Base-by-base conservation (phyloP, 495 filamentous ascomycete genomes). In the Penicilliopsis zonata region DNA sequence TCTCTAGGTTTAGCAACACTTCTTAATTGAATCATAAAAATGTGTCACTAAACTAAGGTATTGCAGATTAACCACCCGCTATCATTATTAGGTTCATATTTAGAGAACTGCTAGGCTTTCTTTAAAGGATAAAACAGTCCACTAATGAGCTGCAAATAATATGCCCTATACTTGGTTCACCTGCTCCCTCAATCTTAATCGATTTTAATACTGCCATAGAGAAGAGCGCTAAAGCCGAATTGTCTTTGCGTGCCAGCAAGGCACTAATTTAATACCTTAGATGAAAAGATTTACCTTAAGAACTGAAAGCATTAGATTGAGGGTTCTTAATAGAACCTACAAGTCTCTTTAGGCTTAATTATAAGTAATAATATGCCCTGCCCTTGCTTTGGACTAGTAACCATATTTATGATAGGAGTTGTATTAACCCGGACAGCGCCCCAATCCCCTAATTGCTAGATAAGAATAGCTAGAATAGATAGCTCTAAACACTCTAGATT, bases 71-170 rank as follows among this genome's bases (percentile, higher is more conserved):
- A 32, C 33, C 46, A 22, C 26, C 38, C 25, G 30, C 47, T n/a
- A 51, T 41, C 19, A 35, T 51, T 9, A 45, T 44, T 21, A 41
- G 47, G 25, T 3, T 45, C 9, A 37, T 45, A 13, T 26, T 47
- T 13, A 36, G 18, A 18, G 44, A n/a, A n/a, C n/a, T n/a, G n/a
- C n/a, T n/a, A n/a, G n/a, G n/a, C n/a, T n/a, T n/a, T n/a, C n/a
- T n/a, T n/a, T n/a, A n/a, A n/a, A n/a, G n/a, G n/a, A n/a, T n/a
- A n/a, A n/a, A n/a, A n/a, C n/a, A n/a, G n/a, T n/a, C n/a, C n/a
- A n/a, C n/a, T n/a, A n/a, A n/a, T n/a, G n/a, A n/a, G n/a, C n/a
- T n/a, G n/a, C n/a, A n/a, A n/a, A n/a, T n/a, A n/a, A n/a, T n/a
- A n/a, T n/a, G n/a, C n/a, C n/a, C n/a, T n/a, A n/a, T n/a, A n/a